Conservation (phyloP, 192 early-diverging fungal genomes). For the Coemansia sp. region DNA sequence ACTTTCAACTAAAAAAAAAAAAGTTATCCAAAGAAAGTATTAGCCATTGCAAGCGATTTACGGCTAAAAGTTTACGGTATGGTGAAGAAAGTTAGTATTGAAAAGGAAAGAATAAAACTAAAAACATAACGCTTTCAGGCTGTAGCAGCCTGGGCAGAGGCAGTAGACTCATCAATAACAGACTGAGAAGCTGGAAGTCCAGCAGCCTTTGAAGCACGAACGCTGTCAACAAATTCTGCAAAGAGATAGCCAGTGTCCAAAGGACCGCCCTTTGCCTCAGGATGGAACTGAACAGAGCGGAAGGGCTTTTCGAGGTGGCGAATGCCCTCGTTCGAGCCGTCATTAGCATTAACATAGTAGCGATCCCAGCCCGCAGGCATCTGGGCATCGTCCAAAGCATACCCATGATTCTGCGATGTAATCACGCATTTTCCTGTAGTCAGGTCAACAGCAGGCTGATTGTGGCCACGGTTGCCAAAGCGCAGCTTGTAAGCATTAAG, state of each 20-base stretch:
- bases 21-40: too few species aligned
- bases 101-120: slow-evolving; percentile 5
- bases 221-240: slow-evolving; percentile 70
- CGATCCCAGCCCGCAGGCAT: slow-evolving; percentile 74
- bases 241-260: slow-evolving; percentile 91
- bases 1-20: too few species aligned
- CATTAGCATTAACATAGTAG: slow-evolving; percentile 93
- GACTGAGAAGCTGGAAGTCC: slow-evolving; percentile 9
- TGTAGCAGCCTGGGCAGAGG: slow-evolving; percentile 14
- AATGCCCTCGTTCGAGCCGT: slow-evolving; percentile 94
- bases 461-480: slow-evolving; percentile 96
- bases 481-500: slow-evolving; percentile 82
- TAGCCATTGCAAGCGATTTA: neutral
- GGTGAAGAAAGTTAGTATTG: neutral
- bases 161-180: neutral
- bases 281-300: slow-evolving; percentile 91
- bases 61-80: neutral
- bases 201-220: slow-evolving; percentile 54
- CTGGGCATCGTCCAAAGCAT: slow-evolving; percentile 68
- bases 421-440: slow-evolving; percentile 78
- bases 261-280: slow-evolving; percentile 92
- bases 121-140: slow-evolving; percentile 52
- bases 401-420: slow-evolving; percentile 96
- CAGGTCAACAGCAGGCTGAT: slow-evolving; percentile 86
- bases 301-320: slow-evolving; percentile 71